Evolutionary conservation across 2,329 filamentous ascomycete genomes (phyloP).

Genomic region (Polytolypa hystricis): DNA sequence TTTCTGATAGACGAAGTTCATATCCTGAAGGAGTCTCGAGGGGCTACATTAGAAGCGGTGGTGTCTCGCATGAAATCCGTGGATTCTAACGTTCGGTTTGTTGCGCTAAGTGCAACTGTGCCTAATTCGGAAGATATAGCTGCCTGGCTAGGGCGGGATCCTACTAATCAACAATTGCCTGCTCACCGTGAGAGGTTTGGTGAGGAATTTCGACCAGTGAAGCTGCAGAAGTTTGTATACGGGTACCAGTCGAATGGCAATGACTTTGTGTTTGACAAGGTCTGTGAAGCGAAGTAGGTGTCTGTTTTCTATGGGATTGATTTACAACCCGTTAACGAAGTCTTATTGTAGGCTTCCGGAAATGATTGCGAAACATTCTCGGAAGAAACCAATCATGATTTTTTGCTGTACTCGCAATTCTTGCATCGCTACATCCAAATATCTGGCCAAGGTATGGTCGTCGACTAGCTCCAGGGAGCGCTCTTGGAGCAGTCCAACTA

Average conservation of each 20-base stretch:
- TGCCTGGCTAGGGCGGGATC: constrained; percentile 61
- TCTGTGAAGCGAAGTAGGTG: constrained; percentile 48
- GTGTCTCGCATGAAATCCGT: constrained; percentile 81
- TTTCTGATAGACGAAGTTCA: constrained; percentile 85
- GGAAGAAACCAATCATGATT: constrained; percentile 66
- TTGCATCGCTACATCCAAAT: constrained; percentile 54
- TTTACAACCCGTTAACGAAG: neutral
- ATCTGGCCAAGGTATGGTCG: constrained; percentile 56
- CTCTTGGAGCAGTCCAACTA: constrained; percentile 52
- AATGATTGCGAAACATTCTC: constrained; percentile 55
- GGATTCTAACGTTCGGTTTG: constrained; percentile 61
- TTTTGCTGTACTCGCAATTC: constrained; percentile 72
- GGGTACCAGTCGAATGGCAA: constrained; percentile 56
- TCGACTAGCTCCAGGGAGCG: constrained; percentile 40
- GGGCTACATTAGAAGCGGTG: constrained; percentile 70
- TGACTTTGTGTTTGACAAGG: constrained; percentile 66
- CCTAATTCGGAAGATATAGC: constrained; percentile 75
- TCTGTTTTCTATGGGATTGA: neutral
- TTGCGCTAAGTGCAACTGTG: constrained; percentile 73
- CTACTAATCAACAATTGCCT: constrained; percentile 48
- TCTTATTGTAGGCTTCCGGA: constrained; percentile 45
- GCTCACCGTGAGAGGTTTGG: constrained; percentile 61
- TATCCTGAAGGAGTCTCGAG: constrained; percentile 67
- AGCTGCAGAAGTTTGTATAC: constrained; percentile 63
- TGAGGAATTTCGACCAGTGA: constrained; percentile 70